Evolutionary conservation across 257 asterid genomes (phyloP), one percentile per base, ranked within the genome.

Genomic region (Cinchona pubescens): DNA sequence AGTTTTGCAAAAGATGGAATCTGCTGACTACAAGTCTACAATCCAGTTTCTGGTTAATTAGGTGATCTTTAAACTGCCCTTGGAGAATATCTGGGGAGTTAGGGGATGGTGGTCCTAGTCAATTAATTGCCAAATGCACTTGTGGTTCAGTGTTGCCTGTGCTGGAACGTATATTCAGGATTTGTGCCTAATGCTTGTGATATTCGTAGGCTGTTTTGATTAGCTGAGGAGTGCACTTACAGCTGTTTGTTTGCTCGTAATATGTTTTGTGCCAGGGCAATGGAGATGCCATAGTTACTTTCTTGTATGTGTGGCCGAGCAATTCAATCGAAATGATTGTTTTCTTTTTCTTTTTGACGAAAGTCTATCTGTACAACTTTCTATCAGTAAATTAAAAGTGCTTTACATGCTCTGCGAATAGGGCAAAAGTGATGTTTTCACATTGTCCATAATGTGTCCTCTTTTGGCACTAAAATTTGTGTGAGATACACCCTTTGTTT

Each of bases 391-490:
- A 34, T 2, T 51, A 34, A 23, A 21, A 45, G 23, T 71, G 34
- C 75, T 71, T 13, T 71, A 5, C 51, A 23, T 21, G 48, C 11
- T 53, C 7, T 5, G 19, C 23, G 29, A 37, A 25, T 27, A 9
- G 4, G 32, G 14, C 37, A 42, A 46, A 40, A 18, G 45, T 65
- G 32, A 40, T 13, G 13, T 38, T 23, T 67, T 59, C 14, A 42
- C 2, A 43, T 3, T 67, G 62, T 58, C 19, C 55, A 0, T n/a
- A n/a, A n/a, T n/a, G n/a, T n/a, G n/a, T 62, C 74, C 61, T 30
- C 45, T 72, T 61, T 86, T 89, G 97, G 95, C 82, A 53, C 87
- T 10, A n/a, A 92, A 89, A 72, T 82, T 82, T 90, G 73, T 82
- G 67, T 51, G 96, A 89, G 25, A 38, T n/a, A 51, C 29, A 7